Evolutionary conservation across 805 yeast genomes (phyloP).

Genomic region (Zygoascus biomembranicola): DNA sequence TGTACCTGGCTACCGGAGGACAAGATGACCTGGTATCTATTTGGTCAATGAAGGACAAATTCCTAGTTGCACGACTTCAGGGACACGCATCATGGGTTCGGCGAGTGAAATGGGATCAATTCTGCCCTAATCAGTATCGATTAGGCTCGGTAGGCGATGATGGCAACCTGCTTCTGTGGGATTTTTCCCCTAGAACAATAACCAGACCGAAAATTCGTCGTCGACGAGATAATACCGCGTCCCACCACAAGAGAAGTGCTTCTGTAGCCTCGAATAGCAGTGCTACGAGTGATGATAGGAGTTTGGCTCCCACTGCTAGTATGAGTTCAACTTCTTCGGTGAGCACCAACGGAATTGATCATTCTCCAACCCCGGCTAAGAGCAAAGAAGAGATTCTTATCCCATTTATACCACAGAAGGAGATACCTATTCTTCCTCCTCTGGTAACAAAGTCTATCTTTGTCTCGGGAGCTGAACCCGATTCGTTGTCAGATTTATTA

Average conservation of each 20-base stretch:
- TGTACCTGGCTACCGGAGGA: constrained; percentile 40
- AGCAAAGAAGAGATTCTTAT: constrained; percentile 12
- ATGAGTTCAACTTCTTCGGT: background rate
- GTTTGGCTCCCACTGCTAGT: background rate
- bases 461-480: constrained; percentile 20
- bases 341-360: background rate
- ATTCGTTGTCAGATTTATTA: constrained; percentile 21
- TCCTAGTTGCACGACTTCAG: constrained; percentile 32
- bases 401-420: constrained; percentile 20
- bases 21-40: constrained; percentile 45
- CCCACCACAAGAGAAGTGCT: background rate
- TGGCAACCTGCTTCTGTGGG: constrained; percentile 45
- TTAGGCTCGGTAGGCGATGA: constrained; percentile 52
- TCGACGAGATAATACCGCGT: background rate
- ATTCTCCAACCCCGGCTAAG: background rate
- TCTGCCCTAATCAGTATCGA: constrained; percentile 34
- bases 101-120: constrained; percentile 37
- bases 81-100: constrained; percentile 50
- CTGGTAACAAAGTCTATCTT: constrained; percentile 20
- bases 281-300: background rate
- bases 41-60: constrained; percentile 29
- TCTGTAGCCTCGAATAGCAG: background rate
- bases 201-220: constrained; percentile 16
- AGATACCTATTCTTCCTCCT: constrained; percentile 22
- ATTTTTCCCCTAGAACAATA: constrained; percentile 40